Base-by-base conservation (phyloP, 2,329 filamentous ascomycete genomes). In the Cordyceps tenuipes region DNA sequence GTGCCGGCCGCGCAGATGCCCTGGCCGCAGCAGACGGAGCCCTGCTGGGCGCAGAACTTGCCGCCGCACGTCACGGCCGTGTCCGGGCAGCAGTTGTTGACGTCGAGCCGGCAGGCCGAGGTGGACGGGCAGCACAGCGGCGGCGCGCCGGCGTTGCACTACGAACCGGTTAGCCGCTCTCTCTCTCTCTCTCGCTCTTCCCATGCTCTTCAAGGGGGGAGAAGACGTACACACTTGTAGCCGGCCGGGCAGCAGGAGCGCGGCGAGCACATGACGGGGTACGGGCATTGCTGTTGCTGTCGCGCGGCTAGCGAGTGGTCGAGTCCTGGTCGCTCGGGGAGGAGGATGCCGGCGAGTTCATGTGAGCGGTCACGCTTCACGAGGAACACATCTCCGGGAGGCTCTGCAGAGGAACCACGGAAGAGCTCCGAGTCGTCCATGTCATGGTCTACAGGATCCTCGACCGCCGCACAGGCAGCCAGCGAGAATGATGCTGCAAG, bases 51-150 rank as follows among this genome's bases (percentile, higher is more conserved):
- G 21, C 51, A 53, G 13, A 53, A 43, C 19, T 43, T 43, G 19
- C 36, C 36, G 51, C 51, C 51, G 23, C 51, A 53, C 34, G 51
- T 53, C 36, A 53, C 51, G 36, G 51, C 51, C 51, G 51, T 53
- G 23, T 53, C n/a, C 6, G 51, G 51, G 21, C 51, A 53, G 50
- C 50, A 53, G 7, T 43, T 53, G 15, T 10, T 29, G 34, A 29
- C 21, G 15, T 53, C 50, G 12, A n/a, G n/a, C n/a, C n/a, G n/a
- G n/a, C n/a, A n/a, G n/a, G n/a, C n/a, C n/a, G n/a, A n/a, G n/a
- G n/a, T n/a, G n/a, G n/a, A n/a, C 6, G 51, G 51, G 21, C 51
- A 53, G 50, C 50, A 53, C 36, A 53, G 13, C 36, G 50, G 50
- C 34, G 50, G 50, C 34, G 50, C 50, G 1, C 36, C 50, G 6